A percentile compares a stretch with the other conserved stretches of the same genome.
These are phyloP conservation scores for Trichoderma polysporum DNA, from an alignment of 2,329 filamentous ascomycete genomes.

Conservation along the genomic window DNA sequence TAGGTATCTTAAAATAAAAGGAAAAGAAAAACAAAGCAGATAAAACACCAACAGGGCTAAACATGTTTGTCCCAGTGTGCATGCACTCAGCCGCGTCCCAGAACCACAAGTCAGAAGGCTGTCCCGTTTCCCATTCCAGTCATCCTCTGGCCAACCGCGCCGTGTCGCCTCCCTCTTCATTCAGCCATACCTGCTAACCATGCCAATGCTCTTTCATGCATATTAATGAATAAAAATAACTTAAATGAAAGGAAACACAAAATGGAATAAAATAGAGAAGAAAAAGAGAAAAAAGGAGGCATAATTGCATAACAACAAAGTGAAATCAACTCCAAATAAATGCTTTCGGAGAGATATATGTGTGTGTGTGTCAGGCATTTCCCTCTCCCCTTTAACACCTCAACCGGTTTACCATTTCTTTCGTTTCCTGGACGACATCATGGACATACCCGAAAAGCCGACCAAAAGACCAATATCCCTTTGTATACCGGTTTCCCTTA, in stretches of 20 bases:
- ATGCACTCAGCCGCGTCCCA: background rate
- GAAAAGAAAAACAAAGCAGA: background rate
- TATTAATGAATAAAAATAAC: conserved; percentile 13
- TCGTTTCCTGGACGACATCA: background rate
- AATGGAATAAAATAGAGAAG: background rate
- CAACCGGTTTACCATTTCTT: background rate
- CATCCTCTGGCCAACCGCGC: background rate
- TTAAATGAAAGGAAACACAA: background rate
- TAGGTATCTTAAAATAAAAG: conserved; percentile 13
- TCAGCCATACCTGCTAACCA: background rate
- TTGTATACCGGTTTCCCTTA: conserved; percentile 23
- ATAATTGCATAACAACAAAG: background rate
- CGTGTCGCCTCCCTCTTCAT: background rate
- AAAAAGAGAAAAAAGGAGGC: background rate
- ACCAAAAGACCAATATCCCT: conserved; percentile 8
- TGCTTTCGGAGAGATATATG: conserved; percentile 24
- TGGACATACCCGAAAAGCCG: background rate
- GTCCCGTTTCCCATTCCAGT: conserved; percentile 13
- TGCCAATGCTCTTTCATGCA: conserved; percentile 1
- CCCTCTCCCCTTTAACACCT: background rate
- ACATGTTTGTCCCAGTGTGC: background rate
- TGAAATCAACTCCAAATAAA: conserved; percentile 20
- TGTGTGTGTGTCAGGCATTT: background rate
- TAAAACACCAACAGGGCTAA: background rate
- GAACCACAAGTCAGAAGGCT: background rate